Evolutionary conservation across 1,284 basidiomycete species (phyloP), one percentile per base, ranked within the genome.

Genomic region (Cystobasidium pallidum): DNA sequence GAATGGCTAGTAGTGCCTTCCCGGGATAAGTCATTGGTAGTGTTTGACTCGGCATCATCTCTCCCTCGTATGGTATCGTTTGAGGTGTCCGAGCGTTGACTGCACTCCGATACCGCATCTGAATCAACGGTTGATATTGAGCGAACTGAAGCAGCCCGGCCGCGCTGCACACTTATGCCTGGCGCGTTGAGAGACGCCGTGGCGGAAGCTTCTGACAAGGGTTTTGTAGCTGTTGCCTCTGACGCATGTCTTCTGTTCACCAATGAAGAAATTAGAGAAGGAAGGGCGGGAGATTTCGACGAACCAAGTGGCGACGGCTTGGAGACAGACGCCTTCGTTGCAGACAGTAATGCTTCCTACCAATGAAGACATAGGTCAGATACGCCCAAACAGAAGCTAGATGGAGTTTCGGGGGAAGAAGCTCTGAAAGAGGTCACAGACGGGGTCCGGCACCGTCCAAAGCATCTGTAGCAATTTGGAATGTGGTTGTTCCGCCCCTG

Each of bases 81-180:
- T 10, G 66, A 68, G 11, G 45, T 26, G 8, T 36, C 28, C 17
- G 62, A 49, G n/a, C 26, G 15, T n/a, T 51, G 34, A 30, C 32
- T 52, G 45, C 21, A 36, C 10, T 32, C 26, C 8, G 66, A 58
- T 0, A 28, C 19, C 1, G 28, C 19, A 3, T 59, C 66, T 15
- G 66, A 68, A 26, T 43, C 41, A n/a, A 45, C 28, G 10, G 52
- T 58, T 8, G 41, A 47, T 21, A 49, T 39, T 26, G 66, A 58
- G 10, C 54, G 41, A 6, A 59, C 52, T 7, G 66, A 68, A 10
- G 15, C 41, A 7, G 52, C 66, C 24, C 66, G 54, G 19, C 52
- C 66, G 30, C 59, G 66, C 66, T 68, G 54, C 30, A 59, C 36
- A 24, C 32, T 36, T 45, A 68, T 47, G 24, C 59, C 55, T 21